phyloP scores from a whole-genome alignment of 2,329 filamentous ascomycete species.

The Lecanicillium sp. region DNA sequence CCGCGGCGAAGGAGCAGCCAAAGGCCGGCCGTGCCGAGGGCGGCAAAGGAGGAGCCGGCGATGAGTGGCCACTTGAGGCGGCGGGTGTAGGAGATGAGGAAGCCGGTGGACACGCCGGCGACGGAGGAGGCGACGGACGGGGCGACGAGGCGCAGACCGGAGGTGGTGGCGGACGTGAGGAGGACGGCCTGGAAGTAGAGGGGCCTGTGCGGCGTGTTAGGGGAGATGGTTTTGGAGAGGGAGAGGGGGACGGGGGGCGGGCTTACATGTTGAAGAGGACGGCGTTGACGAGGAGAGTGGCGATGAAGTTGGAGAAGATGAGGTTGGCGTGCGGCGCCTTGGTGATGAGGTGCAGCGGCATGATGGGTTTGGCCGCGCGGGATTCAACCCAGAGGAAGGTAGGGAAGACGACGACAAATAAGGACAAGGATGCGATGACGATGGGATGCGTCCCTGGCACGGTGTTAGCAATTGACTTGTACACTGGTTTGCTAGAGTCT shows the following conservation, averaged over 20 bases:
- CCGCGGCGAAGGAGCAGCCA: slow-evolving; percentile 42
- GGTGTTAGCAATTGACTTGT: slow-evolving; percentile 5
- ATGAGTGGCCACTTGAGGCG: slow-evolving; percentile 55
- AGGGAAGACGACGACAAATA: slow-evolving; percentile 43
- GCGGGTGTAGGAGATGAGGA: slow-evolving; percentile 54
- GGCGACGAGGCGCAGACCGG: slow-evolving; percentile 65
- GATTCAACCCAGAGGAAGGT: slow-evolving; percentile 48
- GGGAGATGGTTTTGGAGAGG: background rate
- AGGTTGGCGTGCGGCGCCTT: slow-evolving; percentile 49
- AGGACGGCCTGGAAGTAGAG: slow-evolving; percentile 74
- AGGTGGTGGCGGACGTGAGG: slow-evolving; percentile 60
- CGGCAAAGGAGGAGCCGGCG: slow-evolving; percentile 40
- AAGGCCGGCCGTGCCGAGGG: slow-evolving; percentile 47
- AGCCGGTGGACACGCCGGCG: slow-evolving; percentile 52
- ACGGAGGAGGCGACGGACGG: slow-evolving; percentile 52
- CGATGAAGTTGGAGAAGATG: slow-evolving; percentile 50
- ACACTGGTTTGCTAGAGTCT: background rate
- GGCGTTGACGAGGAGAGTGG: slow-evolving; percentile 46
- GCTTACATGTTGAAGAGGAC: slow-evolving; percentile 54
- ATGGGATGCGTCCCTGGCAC: slow-evolving; percentile 50
- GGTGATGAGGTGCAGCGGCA: slow-evolving; percentile 50
- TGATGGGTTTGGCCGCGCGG: slow-evolving; percentile 47
- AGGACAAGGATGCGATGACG: slow-evolving; percentile 44
- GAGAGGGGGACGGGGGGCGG: background rate
- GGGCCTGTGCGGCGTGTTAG: slow-evolving; percentile 40